Evolutionary conservation across 2,329 filamentous ascomycete species (phyloP), one percentile per base, ranked within the genome.

Genomic region (Penicillium sp.): DNA sequence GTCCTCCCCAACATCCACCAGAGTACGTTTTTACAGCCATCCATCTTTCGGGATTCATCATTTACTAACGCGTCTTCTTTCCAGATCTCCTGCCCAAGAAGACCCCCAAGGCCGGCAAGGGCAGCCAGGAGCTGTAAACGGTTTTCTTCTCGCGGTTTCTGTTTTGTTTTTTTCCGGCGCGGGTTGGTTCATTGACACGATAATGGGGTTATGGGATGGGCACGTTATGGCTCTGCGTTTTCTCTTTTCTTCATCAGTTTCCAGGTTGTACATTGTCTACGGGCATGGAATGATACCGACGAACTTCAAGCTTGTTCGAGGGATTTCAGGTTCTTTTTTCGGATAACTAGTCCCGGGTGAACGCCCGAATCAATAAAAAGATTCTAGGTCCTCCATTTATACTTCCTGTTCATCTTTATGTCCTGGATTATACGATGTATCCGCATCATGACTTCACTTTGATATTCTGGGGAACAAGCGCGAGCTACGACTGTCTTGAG

Each of bases 81-180:
- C 71, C 76, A 96, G 94, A 99, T 85, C 91, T 99, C 68, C 89
- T 99, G 71, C 95, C 95, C 79, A 98, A 99, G 93, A 98, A 98
- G 92, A 97, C 95, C 61, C 87, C 89, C 81, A 97, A 98, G 91
- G 86, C 86, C 80, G 91, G 91, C 84, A 97, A 97, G 89, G 90
- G 88, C 75, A 96, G 92, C 85, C 93, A 97, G 85, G 93, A 97
- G 86, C 87, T 98, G 85, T 98, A 92, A 69, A 65, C 55, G 87
- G 84, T 66, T 81, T 84, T 82, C 81, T 80, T 81, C 15, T 84
- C 78, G 75, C 62, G 58, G 63, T 59, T 70, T 70, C 63, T 58
- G 64, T 69, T 78, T 76, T 42, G 9, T 54, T 75, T 78, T 78
- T 86, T 88, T 88, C 89, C 87, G 88, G 92, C 90, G 90, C 83